Evolutionary conservation across 164 flowering plant species (phyloP).

Genomic region (Sextonia rubra): DNA sequence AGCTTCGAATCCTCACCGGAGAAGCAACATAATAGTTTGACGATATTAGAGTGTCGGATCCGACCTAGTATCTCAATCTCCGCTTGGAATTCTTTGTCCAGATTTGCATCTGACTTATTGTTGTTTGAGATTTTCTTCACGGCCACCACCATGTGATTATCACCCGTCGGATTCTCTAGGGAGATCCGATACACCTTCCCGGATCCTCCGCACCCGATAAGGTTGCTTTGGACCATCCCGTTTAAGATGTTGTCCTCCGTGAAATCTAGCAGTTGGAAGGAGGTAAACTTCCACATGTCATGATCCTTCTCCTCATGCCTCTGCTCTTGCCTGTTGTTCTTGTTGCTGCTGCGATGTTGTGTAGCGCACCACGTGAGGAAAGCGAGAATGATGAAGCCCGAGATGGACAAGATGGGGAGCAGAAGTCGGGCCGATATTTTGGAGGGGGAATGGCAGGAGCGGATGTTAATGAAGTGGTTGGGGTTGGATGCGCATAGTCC

Average conservation of each 20-base stretch:
- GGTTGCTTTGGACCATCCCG: constrained; percentile 44
- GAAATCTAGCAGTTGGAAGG: constrained; percentile 69
- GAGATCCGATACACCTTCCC: constrained; percentile 63
- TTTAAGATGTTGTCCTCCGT: constrained; percentile 46
- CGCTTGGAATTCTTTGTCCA: constrained; percentile 58
- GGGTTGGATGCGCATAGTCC: constrained; percentile 40
- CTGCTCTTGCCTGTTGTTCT: not conserved
- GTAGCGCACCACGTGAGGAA: constrained; percentile 18
- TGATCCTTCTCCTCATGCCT: constrained; percentile 5
- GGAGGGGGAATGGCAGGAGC: too few species aligned
- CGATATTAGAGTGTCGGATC: constrained; percentile 68
- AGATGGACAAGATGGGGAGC: constrained; percentile 26
- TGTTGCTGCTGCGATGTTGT: too few species aligned
- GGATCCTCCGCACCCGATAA: constrained; percentile 79
- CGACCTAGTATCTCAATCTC: constrained; percentile 71
- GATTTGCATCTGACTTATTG: constrained; percentile 31
- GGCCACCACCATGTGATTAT: constrained; percentile 53
- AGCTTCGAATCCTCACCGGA: constrained; percentile 61
- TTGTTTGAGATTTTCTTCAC: constrained; percentile 68
- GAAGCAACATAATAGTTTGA: constrained; percentile 73
- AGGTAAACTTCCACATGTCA: constrained; percentile 58
- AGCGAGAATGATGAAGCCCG: constrained; percentile 13
- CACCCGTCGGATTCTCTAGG: constrained; percentile 17
- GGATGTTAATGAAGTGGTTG: too few species aligned
- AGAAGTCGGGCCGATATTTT: constrained; percentile 28